phyloP scores from a whole-genome alignment of 1,139 yeast species.

The Kodamaea sp. region DNA sequence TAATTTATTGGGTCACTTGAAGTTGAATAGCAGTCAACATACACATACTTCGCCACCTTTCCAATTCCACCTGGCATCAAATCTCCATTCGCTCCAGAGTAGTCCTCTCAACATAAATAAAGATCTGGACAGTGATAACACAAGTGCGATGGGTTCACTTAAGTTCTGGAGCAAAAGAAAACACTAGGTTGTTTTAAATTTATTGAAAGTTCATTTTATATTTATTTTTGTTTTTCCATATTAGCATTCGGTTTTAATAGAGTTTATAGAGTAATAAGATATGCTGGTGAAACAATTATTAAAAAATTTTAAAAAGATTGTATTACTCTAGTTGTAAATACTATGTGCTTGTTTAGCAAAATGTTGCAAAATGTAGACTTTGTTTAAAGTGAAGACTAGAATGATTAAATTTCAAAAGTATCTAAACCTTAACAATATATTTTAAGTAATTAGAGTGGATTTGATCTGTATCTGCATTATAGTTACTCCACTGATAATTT shows the following conservation, averaged over 20 bases:
- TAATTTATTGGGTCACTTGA: slow-evolving; percentile 29
- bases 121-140: not conserved
- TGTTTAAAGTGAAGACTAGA: too few species aligned
- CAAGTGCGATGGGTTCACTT: slow-evolving; percentile 4
- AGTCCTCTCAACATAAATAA: not conserved
- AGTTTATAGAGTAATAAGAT: too few species aligned
- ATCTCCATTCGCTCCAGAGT: not conserved
- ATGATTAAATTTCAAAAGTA: too few species aligned
- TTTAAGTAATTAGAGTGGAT: too few species aligned
- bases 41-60: slow-evolving; percentile 6
- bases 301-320: too few species aligned
- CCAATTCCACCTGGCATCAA: not conserved
- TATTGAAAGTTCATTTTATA: not conserved
- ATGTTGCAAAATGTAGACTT: too few species aligned
- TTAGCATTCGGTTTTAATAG: not conserved
- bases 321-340: too few species aligned
- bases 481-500: too few species aligned
- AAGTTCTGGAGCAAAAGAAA: slow-evolving; percentile 16
- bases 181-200: slow-evolving; percentile 6
- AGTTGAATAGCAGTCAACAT: slow-evolving; percentile 11
- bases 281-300: too few species aligned
- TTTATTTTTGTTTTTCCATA: not conserved
- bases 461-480: too few species aligned
- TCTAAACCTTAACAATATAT: too few species aligned
- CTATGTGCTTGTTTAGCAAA: too few species aligned